Conservation (phyloP, 1,284 basidiomycete species). For the Puccinia triticina region DNA sequence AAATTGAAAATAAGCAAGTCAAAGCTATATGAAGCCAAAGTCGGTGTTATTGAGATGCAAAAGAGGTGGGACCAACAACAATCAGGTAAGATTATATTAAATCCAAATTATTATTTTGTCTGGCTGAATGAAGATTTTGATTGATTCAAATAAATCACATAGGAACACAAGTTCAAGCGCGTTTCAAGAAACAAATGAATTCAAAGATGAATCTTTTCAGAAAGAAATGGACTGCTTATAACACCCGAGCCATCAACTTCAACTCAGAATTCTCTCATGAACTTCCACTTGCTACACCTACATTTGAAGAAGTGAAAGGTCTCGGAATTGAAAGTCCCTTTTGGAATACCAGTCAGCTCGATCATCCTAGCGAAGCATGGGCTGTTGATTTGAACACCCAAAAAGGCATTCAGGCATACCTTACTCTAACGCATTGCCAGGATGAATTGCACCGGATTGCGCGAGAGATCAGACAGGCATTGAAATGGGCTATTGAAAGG, state of each 20-base stretch:
- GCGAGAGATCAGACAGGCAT: too few species aligned
- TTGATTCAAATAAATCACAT: too few species aligned
- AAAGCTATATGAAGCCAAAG: too few species aligned
- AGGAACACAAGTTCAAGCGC: slow-evolving; percentile 1
- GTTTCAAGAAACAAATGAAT: too few species aligned
- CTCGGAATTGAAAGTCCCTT: not conserved
- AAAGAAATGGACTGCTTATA: not conserved
- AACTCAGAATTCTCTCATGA: not conserved
- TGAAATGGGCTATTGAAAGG: too few species aligned
- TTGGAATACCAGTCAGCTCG: not conserved
- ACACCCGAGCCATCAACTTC: not conserved
- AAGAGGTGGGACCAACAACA: not conserved
- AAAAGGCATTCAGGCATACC: not conserved
- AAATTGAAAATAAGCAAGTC: too few species aligned
- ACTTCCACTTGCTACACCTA: not conserved
- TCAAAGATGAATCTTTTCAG: not conserved
- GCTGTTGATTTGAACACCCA: not conserved
- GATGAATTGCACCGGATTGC: too few species aligned
- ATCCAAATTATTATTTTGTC: not conserved
- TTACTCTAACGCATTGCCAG: not conserved
- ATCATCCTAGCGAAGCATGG: slow-evolving; percentile 14
- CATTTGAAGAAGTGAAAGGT: not conserved
- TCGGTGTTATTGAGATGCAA: slow-evolving; percentile 20
- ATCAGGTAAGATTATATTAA: not conserved
- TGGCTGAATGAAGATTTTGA: too few species aligned